These are phyloP conservation scores for Sarocladiaceae sp. DNA, from an alignment of 2,329 filamentous ascomycete genomes.

Conservation along the genomic window DNA sequence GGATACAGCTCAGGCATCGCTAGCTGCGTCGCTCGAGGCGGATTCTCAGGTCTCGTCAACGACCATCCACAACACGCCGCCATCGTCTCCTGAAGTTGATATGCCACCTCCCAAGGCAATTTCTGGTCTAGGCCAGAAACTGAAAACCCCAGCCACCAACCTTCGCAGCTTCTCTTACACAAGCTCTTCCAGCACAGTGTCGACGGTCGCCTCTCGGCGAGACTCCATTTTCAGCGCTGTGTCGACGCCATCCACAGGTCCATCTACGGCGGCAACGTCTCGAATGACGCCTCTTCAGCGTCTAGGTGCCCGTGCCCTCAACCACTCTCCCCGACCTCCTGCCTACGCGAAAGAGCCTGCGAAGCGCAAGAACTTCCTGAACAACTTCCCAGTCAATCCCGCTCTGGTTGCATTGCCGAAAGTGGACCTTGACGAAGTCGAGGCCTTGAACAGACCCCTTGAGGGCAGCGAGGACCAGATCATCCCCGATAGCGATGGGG, in stretches of 20 bases:
- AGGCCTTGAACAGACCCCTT: slow-evolving; percentile 38
- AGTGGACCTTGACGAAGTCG: slow-evolving; percentile 47
- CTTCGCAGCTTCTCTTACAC: slow-evolving; percentile 24
- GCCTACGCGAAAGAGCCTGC: slow-evolving; percentile 16
- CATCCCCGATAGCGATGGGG: slow-evolving; percentile 44
- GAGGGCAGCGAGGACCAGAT: slow-evolving; percentile 52
- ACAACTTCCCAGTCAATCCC: slow-evolving; percentile 41
- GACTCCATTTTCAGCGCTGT: slow-evolving; percentile 30
- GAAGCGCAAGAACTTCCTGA: slow-evolving; percentile 20
- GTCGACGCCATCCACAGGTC: slow-evolving; percentile 33
- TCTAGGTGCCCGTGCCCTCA: slow-evolving; percentile 39
- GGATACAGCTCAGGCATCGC: slow-evolving; percentile 9
- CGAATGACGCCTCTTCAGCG: slow-evolving; percentile 48
- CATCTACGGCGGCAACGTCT: slow-evolving; percentile 34
- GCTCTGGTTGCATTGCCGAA: slow-evolving; percentile 49
- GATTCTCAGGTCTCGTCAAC: background rate
- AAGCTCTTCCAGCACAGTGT: slow-evolving; percentile 23
- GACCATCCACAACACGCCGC: background rate
- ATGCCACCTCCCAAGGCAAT: slow-evolving; percentile 23
- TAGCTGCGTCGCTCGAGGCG: background rate
- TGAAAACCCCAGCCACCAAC: slow-evolving; percentile 21
- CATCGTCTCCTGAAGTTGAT: slow-evolving; percentile 4
- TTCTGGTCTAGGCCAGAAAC: slow-evolving; percentile 23
- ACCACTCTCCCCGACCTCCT: slow-evolving; percentile 21
- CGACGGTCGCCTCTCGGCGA: slow-evolving; percentile 25